Conservation (phyloP, 176 grass and related monocot genomes). For the Musa acuminata region DNA sequence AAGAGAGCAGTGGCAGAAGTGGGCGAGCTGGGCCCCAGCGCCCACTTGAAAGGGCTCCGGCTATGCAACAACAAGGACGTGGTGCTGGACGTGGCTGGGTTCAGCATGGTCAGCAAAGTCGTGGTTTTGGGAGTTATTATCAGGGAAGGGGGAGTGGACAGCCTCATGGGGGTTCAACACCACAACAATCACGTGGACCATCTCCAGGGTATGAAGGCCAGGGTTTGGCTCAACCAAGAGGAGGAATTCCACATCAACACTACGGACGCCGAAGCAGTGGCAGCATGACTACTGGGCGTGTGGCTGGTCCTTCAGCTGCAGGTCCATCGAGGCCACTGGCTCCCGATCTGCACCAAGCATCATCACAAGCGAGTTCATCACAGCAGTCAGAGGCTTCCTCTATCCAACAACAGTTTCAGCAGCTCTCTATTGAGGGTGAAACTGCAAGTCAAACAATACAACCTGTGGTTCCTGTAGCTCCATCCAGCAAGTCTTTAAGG, state of each 20-base stretch:
- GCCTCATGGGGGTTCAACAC: slow-evolving; percentile 10
- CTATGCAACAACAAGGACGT: slow-evolving; percentile 2
- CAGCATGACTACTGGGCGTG: slow-evolving; percentile 20
- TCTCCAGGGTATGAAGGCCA: slow-evolving; percentile 15
- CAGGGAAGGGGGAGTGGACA: slow-evolving; percentile 24
- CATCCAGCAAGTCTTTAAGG: slow-evolving; percentile 37
- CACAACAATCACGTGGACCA: slow-evolving; percentile 20
- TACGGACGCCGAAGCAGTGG: slow-evolving; percentile 21
- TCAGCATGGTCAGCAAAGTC: slow-evolving; percentile 18
- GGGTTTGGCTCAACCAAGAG: slow-evolving; percentile 5
- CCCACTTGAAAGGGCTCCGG: neutral
- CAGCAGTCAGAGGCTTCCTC: slow-evolving; percentile 22
- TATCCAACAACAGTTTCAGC: slow-evolving; percentile 26
- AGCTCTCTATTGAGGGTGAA: slow-evolving; percentile 38
- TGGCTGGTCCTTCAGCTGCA: slow-evolving; percentile 12
- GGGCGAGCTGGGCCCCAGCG: neutral
- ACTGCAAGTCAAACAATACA: slow-evolving; percentile 24
- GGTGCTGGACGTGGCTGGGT: slow-evolving; percentile 19
- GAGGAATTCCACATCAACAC: slow-evolving; percentile 28
- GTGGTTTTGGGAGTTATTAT: slow-evolving; percentile 20
- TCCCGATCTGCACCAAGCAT: slow-evolving; percentile 99
- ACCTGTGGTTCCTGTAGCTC: slow-evolving; percentile 15
- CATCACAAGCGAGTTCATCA: slow-evolving; percentile 23
- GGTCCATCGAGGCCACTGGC: slow-evolving; percentile 30
- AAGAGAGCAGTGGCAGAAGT: slow-evolving; percentile 27